Percentiles rank a stretch among this genome's conserved stretches.
Conservation (phyloP, 2,329 filamentous ascomycete species). For the Venturiaceae sp. region DNA sequence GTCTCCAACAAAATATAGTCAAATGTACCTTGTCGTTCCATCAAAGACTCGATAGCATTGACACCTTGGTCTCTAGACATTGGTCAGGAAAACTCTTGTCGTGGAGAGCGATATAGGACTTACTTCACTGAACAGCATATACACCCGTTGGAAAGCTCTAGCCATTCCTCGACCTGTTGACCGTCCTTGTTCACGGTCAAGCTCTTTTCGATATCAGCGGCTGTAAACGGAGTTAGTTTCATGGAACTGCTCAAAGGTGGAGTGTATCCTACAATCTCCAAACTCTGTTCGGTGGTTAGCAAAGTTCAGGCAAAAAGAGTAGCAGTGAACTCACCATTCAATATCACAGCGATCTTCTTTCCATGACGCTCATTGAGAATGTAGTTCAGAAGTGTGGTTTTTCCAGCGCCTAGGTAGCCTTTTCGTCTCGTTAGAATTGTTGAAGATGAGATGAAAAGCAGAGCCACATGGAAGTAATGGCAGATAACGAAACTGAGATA, state of each 20-base stretch:
- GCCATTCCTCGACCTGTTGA: slow-evolving; percentile 83
- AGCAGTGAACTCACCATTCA: slow-evolving; percentile 82
- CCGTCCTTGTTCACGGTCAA: slow-evolving; percentile 81
- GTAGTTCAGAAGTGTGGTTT: slow-evolving; percentile 92
- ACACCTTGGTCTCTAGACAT: slow-evolving; percentile 70
- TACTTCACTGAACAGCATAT: slow-evolving; percentile 97
- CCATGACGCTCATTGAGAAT: slow-evolving; percentile 91
- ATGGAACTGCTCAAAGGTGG: neutral
- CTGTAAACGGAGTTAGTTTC: slow-evolving; percentile 33
- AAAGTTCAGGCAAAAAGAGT: no score
- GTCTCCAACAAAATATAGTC: slow-evolving; percentile 98
- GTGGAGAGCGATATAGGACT: slow-evolving; percentile 9
- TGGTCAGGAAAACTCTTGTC: slow-evolving; percentile 4
- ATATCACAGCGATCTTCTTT: slow-evolving; percentile 95
- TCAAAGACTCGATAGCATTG: slow-evolving; percentile 87
- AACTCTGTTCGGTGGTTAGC: slow-evolving; percentile 19
- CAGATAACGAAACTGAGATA: neutral
- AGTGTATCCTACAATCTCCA: slow-evolving; percentile 19
- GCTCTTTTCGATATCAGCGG: slow-evolving; percentile 91
- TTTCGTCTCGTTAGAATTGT: slow-evolving; percentile 24
- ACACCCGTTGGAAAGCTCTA: slow-evolving; percentile 92
- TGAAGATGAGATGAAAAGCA: neutral
- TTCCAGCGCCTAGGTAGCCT: slow-evolving; percentile 89
- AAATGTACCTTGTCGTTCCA: slow-evolving; percentile 87
- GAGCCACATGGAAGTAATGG: neutral